Percentiles rank a stretch among this genome's conserved stretches.
These are phyloP conservation scores for Mortierella claussenii DNA, from an alignment of 192 early-diverging fungal species.

Conservation along the genomic window DNA sequence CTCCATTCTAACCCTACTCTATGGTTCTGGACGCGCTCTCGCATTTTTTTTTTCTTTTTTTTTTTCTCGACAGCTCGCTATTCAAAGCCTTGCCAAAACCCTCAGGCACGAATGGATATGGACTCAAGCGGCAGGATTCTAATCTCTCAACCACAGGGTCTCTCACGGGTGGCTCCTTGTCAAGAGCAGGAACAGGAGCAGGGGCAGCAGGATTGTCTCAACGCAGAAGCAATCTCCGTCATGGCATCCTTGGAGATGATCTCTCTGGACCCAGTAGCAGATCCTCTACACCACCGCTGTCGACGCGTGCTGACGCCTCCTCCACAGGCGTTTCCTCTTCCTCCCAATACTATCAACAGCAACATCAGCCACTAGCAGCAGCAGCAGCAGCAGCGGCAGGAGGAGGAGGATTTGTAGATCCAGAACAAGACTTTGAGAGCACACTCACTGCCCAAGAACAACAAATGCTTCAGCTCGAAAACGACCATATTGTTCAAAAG, in stretches of 20 bases:
- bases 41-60: constrained; percentile 1
- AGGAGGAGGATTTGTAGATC: constrained; percentile 4
- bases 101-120: constrained; percentile 1
- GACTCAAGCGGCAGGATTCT: not conserved
- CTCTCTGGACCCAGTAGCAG: not conserved
- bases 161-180: not conserved
- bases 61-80: constrained; percentile 23
- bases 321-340: constrained; percentile 24
- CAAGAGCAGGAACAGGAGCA: constrained; percentile 2
- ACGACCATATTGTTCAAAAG: constrained; percentile 72
- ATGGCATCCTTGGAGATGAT: not conserved
- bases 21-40: no score
- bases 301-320: not conserved
- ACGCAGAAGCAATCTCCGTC: constrained; percentile 7
- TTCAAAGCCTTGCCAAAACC: constrained; percentile 40
- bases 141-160: not conserved
- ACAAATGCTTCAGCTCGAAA: constrained; percentile 76
- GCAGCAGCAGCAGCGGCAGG: no score
- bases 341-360: constrained; percentile 42
- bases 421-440: constrained; percentile 62
- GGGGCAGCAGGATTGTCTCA: not conserved
- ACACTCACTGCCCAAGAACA: constrained; percentile 62
- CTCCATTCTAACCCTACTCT: not conserved
- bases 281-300: constrained; percentile 10
- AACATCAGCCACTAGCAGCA: no score